Evolutionary conservation across 306 rosid species (phyloP), one percentile per base, ranked within the genome.

Genomic region (Inga oerstediana): DNA sequence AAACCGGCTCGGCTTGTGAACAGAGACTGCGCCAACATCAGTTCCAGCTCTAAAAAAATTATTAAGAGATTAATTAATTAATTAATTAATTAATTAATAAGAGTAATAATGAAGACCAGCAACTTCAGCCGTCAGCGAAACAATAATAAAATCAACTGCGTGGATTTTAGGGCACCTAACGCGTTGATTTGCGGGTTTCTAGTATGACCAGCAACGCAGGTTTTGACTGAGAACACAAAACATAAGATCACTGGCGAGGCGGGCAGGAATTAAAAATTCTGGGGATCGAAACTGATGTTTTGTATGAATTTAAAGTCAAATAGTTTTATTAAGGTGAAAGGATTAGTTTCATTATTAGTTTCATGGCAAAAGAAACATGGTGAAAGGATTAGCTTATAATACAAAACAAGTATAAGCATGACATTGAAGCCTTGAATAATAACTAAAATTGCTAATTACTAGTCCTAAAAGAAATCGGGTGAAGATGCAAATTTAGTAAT

Each of bases 21-120:
- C 74, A 34, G 56, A 58, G 86, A 72, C 69, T 27, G 87, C 24
- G 83, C 70, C 67, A 78, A 30, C 91, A 88, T 90, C 72, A 44
- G 84, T 35, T 52, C 11, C 20, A 0, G 67, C 34, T 2, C 46
- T 35, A 17, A 22, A 52, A 10, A 19, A 62, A 45, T 17, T 1
- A 43, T 7, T 59, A 2, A 68, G 35, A 61, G 24, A 61, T 72
- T 13, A 17, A 10, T n/a, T 58, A 61, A 11, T 22, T 0, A 11
- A 3, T 22, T 0, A 11, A 3, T 72, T 13, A 17, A 10, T n/a
- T 58, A 61, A 11, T 22, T 0, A 11, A 3, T 22, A 14, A 19
- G 20, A 39, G 43, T 62, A 6, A 71, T 1, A 30, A 13, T 64
- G 5, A 27, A 64, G 15, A 11, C 37, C 39, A 30, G 2, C 68